A percentile compares a stretch with the other conserved stretches of the same genome.
These are phyloP conservation scores for Aureobasidium sp. DNA, from an alignment of 2,329 filamentous ascomycete genomes.

Conservation along the genomic window DNA sequence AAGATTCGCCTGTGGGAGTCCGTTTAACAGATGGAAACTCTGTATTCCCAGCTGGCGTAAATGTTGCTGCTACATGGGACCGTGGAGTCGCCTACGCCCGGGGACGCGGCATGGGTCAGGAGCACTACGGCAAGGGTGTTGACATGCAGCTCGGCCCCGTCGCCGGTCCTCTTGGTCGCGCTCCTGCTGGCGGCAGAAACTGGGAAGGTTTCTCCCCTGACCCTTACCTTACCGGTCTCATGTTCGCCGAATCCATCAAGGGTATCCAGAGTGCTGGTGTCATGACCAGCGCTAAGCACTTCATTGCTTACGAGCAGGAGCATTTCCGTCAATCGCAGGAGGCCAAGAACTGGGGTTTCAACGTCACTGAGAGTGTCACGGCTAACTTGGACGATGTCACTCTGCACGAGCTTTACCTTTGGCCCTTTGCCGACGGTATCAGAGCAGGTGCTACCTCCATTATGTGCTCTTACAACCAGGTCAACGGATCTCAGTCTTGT, in stretches of 20 bases:
- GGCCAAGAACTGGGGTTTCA: conserved; percentile 30
- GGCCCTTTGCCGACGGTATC: conserved; percentile 58
- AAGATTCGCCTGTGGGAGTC: conserved; percentile 31
- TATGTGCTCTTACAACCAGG: conserved; percentile 58
- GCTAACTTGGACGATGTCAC: conserved; percentile 60
- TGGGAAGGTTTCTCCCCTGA: conserved; percentile 38
- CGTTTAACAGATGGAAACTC: conserved; percentile 22
- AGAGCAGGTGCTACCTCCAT: conserved; percentile 50
- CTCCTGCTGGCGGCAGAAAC: conserved; percentile 36
- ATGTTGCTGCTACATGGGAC: conserved; percentile 32
- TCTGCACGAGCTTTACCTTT: conserved; percentile 45
- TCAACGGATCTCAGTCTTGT: conserved; percentile 67
- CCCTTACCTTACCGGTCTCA: conserved; percentile 38
- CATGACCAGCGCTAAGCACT: conserved; percentile 44
- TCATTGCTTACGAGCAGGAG: conserved; percentile 57
- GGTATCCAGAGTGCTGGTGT: conserved; percentile 38
- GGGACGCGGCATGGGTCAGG: conserved; percentile 29
- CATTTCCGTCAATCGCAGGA: conserved; percentile 32
- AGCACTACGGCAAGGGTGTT: conserved; percentile 29
- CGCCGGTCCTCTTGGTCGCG: conserved; percentile 38
- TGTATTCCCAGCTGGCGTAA: conserved; percentile 31
- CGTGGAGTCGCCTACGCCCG: conserved; percentile 39
- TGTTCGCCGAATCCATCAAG: conserved; percentile 34
- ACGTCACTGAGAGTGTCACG: conserved; percentile 48
- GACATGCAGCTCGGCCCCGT: conserved; percentile 41